These are phyloP conservation scores for Ceriops zippeliana DNA, from an alignment of 345 rosid species.

Conservation along the genomic window DNA sequence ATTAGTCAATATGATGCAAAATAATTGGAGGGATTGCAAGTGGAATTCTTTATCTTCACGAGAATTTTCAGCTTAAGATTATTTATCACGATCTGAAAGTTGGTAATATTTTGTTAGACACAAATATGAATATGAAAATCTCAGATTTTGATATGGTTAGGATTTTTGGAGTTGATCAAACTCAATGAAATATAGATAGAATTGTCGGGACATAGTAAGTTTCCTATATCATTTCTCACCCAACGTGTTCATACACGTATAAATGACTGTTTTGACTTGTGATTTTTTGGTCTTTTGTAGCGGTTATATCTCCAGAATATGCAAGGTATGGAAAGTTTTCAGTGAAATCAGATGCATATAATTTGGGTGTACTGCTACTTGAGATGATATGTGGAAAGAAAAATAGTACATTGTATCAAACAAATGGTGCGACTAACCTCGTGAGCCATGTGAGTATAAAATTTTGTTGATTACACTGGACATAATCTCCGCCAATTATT, in stretches of 20 bases:
- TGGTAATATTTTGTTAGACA: constrained; percentile 39
- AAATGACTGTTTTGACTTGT: not conserved
- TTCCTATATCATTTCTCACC: not conserved
- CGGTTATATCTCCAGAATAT: constrained; percentile 26
- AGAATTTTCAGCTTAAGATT: constrained; percentile 44
- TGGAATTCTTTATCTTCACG: constrained; percentile 51
- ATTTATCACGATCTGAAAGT: constrained; percentile 55
- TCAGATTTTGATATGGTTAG: constrained; percentile 33
- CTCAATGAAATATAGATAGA: constrained; percentile 17
- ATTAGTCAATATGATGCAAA: constrained; percentile 45
- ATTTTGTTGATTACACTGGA: not conserved
- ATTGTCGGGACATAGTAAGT: constrained; percentile 32
- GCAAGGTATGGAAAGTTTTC: constrained; percentile 30
- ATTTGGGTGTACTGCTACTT: constrained; percentile 17
- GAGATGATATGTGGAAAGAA: constrained; percentile 38
- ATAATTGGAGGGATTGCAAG: constrained; percentile 53
- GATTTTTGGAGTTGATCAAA: constrained; percentile 24
- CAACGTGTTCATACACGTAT: not conserved
- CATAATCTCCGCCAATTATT: not conserved
- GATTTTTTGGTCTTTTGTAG: not conserved
- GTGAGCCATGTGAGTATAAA: constrained; percentile 34
- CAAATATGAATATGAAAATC: constrained; percentile 24
- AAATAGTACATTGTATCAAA: constrained; percentile 22
- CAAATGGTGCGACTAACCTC: constrained; percentile 22
- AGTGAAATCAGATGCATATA: constrained; percentile 12